Evolutionary conservation across 129 eudicot species (phyloP), one percentile per base, ranked within the genome.

Genomic region (Logfia minima): DNA sequence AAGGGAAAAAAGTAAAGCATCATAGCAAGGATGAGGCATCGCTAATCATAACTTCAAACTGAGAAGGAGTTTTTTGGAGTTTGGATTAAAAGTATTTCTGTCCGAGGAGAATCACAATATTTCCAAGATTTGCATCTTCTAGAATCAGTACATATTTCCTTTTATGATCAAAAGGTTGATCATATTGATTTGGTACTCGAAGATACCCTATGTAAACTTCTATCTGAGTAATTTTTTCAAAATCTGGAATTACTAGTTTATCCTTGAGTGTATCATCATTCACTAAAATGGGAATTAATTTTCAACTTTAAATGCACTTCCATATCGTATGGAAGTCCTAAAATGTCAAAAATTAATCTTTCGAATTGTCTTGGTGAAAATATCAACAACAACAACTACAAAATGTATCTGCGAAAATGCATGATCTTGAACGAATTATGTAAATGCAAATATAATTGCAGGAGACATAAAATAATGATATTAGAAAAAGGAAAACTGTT

Each of bases 91-190:
- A 60, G 51, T 45, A 26, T 41, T 48, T 8, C 32, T 51, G 13
- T 71, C 62, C 63, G 6, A 45, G 28, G 39, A 53, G 37, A 71
- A 29, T 52, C 5, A 4, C 48, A 28, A 18, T 10, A 17, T 72
- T 71, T 72, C 39, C 66, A 9, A 29, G 19, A 22, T 55, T 53
- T 18, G 29, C 63, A 51, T 24, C 22, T 71, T 71, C 75, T 51
- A 71, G 18, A 71, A 51, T 28, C 18, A 71, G 51, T 71, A 48
- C 75, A 23, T 18, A 65, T 65, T 29, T 28, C 45, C 23, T 11
- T 65, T 31, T 29, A 65, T 18, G 41, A 65, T 4, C 21, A 28
- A 2, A 65, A 31, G 70, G 32, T 65, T 4, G 4, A 31, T 65
- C 13, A 4, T 65, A 65, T 65, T 31, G 70, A 65, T 65, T 65